Conservation (phyloP, 805 yeast species). For the Lipomyces starkeyi region DNA sequence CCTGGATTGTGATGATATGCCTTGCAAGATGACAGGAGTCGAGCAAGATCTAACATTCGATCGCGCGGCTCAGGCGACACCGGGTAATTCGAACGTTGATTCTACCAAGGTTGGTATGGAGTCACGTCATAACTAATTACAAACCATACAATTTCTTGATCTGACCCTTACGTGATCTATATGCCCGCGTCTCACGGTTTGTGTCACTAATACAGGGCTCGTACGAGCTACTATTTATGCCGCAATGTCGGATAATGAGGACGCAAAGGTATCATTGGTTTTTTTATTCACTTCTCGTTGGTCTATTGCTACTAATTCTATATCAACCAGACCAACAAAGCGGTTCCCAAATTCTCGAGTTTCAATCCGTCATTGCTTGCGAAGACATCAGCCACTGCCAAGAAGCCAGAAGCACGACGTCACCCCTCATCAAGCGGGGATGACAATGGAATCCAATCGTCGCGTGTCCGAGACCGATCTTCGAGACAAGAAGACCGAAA, state of each 20-base stretch:
- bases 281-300: not conserved
- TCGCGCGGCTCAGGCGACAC: too few relatives aligned
- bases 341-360: slow-evolving; percentile 34
- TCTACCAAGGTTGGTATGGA: too few relatives aligned
- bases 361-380: slow-evolving; percentile 20
- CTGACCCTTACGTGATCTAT: not conserved
- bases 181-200: not conserved
- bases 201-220: not conserved
- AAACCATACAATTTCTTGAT: too few relatives aligned
- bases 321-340: not conserved
- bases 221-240: not conserved
- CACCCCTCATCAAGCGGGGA: not conserved
- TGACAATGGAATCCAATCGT: not conserved
- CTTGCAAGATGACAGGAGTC: too few relatives aligned
- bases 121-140: too few relatives aligned
- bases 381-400: not conserved
- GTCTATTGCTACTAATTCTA: not conserved
- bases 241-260: not conserved
- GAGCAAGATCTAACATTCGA: too few relatives aligned
- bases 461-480: not conserved
- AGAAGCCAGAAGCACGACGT: not conserved
- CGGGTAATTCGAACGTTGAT: too few relatives aligned
- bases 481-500: slow-evolving; percentile 1
- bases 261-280: not conserved
- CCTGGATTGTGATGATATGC: not conserved